Evolutionary conservation across 192 early-diverging fungal genomes (phyloP).

Genomic region (Ambispora gerdemannii): DNA sequence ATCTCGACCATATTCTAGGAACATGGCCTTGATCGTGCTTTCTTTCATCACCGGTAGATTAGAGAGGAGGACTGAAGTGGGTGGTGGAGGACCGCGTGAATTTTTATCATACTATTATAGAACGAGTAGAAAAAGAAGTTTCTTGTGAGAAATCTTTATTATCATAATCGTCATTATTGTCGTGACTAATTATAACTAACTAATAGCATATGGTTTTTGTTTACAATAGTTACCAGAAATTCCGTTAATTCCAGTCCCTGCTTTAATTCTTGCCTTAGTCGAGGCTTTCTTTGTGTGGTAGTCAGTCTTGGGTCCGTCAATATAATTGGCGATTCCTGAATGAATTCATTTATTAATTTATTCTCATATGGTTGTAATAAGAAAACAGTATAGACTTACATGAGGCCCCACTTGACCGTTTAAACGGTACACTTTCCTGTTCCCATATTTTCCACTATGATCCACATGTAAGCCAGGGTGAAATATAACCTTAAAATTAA

Average conservation of each 20-base stretch:
- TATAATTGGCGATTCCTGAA: slow-evolving; percentile 1
- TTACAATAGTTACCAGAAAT: slow-evolving; percentile 24
- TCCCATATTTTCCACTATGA: neutral
- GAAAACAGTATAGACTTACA: neutral
- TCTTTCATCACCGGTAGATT: slow-evolving; percentile 40
- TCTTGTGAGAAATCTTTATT: neutral
- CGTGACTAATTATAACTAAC: too few species aligned
- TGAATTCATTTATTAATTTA: too few species aligned
- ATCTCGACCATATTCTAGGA: slow-evolving; percentile 52
- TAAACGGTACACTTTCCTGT: neutral
- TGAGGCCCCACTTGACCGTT: neutral
- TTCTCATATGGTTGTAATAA: neutral
- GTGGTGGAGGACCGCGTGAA: slow-evolving; percentile 32
- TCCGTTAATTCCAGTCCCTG: neutral
- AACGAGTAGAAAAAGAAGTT: neutral
- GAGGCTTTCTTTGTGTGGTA: neutral
- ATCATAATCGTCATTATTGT: too few species aligned
- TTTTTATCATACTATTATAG: slow-evolving; percentile 2
- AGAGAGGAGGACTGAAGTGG: slow-evolving; percentile 37
- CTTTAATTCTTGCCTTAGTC: neutral
- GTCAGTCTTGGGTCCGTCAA: neutral
- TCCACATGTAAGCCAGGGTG: neutral
- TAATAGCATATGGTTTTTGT: too few species aligned
- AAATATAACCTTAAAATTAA: neutral
- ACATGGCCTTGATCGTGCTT: slow-evolving; percentile 36